These are phyloP conservation scores for Ceratobasidium sp. DNA, from an alignment of 1,284 basidiomycete species.

Conservation along the genomic window DNA sequence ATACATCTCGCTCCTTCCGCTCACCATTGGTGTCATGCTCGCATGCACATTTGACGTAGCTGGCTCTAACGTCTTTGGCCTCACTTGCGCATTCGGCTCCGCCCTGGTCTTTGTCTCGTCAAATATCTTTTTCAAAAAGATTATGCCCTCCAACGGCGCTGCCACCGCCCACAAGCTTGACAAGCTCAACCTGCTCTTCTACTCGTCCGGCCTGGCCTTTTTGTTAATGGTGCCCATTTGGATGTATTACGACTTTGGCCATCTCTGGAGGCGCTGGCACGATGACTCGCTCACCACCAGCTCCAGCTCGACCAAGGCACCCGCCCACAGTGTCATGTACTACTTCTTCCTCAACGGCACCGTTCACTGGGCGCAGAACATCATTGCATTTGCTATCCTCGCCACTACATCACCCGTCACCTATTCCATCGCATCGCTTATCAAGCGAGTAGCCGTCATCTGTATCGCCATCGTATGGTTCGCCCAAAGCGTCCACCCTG, in stretches of 20 bases:
- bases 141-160: conserved; percentile 70
- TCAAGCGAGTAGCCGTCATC: conserved; percentile 98
- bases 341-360: conserved; percentile 91
- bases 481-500: conserved; percentile 78
- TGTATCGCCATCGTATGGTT: conserved; percentile 98
- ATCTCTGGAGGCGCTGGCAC: conserved; percentile 60
- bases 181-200: conserved; percentile 95
- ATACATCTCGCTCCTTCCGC: conserved; percentile 90
- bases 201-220: conserved; percentile 94
- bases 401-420: conserved; percentile 96
- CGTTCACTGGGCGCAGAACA: conserved; percentile 95
- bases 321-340: conserved; percentile 65
- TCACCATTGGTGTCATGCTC: conserved; percentile 96
- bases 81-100: conserved; percentile 91
- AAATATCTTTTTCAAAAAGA: conserved; percentile 99
- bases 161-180: conserved; percentile 78
- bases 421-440: conserved; percentile 95
- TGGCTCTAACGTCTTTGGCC: conserved; percentile 78
- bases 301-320: conserved; percentile 37
- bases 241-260: conserved; percentile 81
- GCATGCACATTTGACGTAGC: conserved; percentile 93
- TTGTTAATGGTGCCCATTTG: conserved; percentile 93
- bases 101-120: conserved; percentile 96
- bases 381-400: conserved; percentile 95
- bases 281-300: conserved; percentile 51